Evolutionary conservation across 805 yeast species (phyloP), one percentile per base, ranked within the genome.

Genomic region (Yarrowia keelungensis): DNA sequence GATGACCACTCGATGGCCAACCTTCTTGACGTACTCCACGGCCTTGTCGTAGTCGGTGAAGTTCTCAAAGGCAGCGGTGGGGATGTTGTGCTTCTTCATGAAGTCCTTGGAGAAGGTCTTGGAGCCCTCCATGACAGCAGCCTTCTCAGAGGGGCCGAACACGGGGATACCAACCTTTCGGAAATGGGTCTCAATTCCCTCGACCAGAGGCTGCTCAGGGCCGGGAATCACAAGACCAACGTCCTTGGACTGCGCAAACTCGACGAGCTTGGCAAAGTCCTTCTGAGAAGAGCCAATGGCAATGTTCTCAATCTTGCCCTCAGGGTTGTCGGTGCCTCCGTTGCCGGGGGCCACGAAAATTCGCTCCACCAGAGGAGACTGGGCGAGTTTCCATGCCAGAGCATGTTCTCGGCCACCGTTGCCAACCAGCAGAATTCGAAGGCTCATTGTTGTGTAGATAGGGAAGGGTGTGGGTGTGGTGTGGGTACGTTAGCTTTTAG

Each of bases 321-420:
- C 72, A 58, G 80, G 80, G 47, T 83, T 74, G 42, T 86, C 84
- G 41, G 97, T 93, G 65, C 98, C 98, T 69, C 98, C 99, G 77
- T 95, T 94, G 67, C 98, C 98, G 71, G 98, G 98, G 36, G 98
- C 97, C 69, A 94, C 97, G 75, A 77, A 96, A 73, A 96, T 88
- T 70, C 85, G 84, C 70, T 81, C 80, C 43, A 92, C 97, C 54
- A 85, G 79, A 46, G 86, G 80, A 43, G 97, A 91, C 79, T 92
- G 94, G 39, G 89, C 81, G 72, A 95, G 84, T 76, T 89, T 91
- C 97, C 97, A 93, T 15, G 91, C 90, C 71, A 95, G 84, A 67
- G 98, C 98, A 78, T 95, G 98, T 80, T 95, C 99, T 83, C 99
- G 92, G 73, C 99, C 99, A 78, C 99, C 99, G 81, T 90, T 92